Percentiles rank a stretch among this genome's conserved stretches.
phyloP scores from a whole-genome alignment of 345 rosid genomes.

The Syzygium grande region DNA sequence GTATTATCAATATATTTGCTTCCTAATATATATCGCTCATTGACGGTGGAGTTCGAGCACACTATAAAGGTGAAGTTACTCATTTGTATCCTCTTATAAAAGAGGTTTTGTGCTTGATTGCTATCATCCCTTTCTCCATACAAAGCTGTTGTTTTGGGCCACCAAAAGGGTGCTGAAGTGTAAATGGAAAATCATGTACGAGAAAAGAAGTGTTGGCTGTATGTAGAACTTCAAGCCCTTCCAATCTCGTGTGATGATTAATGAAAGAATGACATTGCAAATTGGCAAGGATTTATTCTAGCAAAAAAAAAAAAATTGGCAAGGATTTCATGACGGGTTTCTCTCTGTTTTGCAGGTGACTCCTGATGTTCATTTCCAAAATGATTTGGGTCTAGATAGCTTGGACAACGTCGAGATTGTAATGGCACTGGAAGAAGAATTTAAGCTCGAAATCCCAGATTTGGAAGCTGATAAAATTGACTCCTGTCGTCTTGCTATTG shows the following conservation, averaged over 20 bases:
- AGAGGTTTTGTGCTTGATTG: neutral
- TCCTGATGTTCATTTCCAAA: slow-evolving; percentile 78
- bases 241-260: neutral
- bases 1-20: neutral
- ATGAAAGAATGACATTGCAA: neutral
- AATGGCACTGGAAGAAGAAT: slow-evolving; percentile 96
- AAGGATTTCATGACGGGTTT: neutral
- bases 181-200: neutral
- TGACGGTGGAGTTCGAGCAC: neutral
- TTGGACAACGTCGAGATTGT: slow-evolving; percentile 92
- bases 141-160: neutral
- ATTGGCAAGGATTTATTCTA: neutral
- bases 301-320: neutral
- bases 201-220: neutral
- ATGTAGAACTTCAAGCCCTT: neutral
- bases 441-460: slow-evolving; percentile 93
- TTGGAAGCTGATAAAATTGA: slow-evolving; percentile 92
- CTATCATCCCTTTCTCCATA: neutral
- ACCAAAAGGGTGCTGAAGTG: neutral
- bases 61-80: neutral
- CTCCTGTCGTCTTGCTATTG: slow-evolving; percentile 74
- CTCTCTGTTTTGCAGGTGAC: slow-evolving; percentile 40
- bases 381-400: slow-evolving; percentile 84
- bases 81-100: neutral
- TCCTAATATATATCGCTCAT: neutral